Evolutionary conservation across 495 filamentous ascomycete genomes (phyloP).

Genomic region (Penicillium paxilli): DNA sequence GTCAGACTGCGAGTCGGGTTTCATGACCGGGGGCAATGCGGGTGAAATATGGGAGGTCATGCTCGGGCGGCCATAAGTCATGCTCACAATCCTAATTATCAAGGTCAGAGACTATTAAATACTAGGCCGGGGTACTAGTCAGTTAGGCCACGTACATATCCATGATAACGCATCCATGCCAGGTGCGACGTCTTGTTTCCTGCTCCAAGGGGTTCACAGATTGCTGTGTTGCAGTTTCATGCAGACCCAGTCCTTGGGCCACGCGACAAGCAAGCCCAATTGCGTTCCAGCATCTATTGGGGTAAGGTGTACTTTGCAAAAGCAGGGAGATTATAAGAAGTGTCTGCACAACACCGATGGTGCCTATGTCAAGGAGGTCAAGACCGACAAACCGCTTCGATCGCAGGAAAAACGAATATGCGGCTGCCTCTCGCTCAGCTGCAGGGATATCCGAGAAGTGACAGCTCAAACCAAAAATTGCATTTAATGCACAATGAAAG

Average conservation of each 20-base stretch:
- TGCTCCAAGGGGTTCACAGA: conserved; percentile 32
- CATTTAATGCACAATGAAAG: conserved; percentile 46
- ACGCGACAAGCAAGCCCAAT: conserved; percentile 49
- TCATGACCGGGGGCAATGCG: conserved; percentile 32
- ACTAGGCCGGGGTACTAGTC: neutral
- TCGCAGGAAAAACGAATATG: conserved; percentile 46
- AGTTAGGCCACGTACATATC: conserved; percentile 39
- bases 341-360: conserved; percentile 46
- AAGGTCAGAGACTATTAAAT: neutral
- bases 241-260: conserved; percentile 48
- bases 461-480: conserved; percentile 44
- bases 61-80: conserved; percentile 49
- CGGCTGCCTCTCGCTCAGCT: conserved; percentile 33
- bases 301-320: conserved; percentile 47
- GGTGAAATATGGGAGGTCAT: conserved; percentile 40
- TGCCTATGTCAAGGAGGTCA: conserved; percentile 44
- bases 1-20: conserved; percentile 4
- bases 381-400: conserved; percentile 44
- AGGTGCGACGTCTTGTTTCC: conserved; percentile 46
- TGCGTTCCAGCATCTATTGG: conserved; percentile 47
- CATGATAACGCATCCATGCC: conserved; percentile 51
- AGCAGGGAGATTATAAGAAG: conserved; percentile 43
- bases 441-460: conserved; percentile 43
- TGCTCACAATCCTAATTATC: conserved; percentile 41
- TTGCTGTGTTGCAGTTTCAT: conserved; percentile 30